Base-by-base conservation (phyloP, 1,139 yeast genomes). In the Torulaspora pretoriensis region DNA sequence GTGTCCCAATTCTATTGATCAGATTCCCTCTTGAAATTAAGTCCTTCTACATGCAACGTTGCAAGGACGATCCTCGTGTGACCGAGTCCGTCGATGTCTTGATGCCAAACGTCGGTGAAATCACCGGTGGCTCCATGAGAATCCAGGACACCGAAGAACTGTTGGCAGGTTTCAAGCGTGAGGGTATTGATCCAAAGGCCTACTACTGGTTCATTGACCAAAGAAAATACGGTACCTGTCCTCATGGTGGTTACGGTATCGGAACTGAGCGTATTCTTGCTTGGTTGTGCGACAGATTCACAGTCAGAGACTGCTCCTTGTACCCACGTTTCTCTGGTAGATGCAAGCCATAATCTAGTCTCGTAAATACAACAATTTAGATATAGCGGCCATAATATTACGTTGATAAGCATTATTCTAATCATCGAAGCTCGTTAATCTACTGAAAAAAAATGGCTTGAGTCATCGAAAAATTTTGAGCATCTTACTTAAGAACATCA, bases 71-170 rank as follows among this genome's bases (percentile, higher is more conserved):
- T 64, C 83, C 82, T 53, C 80, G 96, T 64, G 97, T 92, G 60
- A 92, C 98, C 43, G 98, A 94, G 70, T 86, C 96, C 40, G 97
- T 92, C 38, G 99, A 92, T 69, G 96, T 94, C 30, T 77, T 92
- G 67, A 90, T 92, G 96, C 98, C 98, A 61, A 90, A 87, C 62
- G 98, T 92, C 46, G 98, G 98, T 67, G 97, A 90, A 72, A 85
- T 92, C 63, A 86, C 95, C 39, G 98, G 98, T 68, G 98, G 98
- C 48, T 90, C 97, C 43, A 92, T 92, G 99, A 89, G 99, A 78
- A 89, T 89, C 57, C 80, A 77, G 55, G 80, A 81, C 59, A 73
- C 77, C 53, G 89, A 87, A 36, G 97, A 90, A 68, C 77, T 92
- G 59, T 67, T 85, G 61, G 95, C 81, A 43, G 97, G 96, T 45